A percentile compares a stretch with the other conserved stretches of the same genome.
These are phyloP conservation scores for Lodderomyces beijingensis DNA, from an alignment of 1,139 yeast species.

Conservation along the genomic window DNA sequence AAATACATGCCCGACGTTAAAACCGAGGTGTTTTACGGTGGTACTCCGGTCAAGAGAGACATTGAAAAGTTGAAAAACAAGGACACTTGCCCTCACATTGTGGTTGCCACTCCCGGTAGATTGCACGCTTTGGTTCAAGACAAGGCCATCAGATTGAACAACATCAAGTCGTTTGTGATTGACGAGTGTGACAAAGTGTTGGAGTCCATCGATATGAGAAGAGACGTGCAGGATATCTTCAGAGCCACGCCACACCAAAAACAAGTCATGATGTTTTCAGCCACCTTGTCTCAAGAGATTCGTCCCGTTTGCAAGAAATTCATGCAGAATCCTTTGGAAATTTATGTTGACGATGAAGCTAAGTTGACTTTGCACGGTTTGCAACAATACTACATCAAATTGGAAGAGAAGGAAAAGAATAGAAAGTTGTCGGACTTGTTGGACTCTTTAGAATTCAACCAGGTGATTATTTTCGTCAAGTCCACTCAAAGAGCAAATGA, in stretches of 20 bases:
- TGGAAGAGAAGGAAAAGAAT: constrained; percentile 90
- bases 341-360: constrained; percentile 96
- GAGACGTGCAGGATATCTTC: constrained; percentile 97
- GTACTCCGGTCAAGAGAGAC: constrained; percentile 84
- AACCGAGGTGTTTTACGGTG: constrained; percentile 97
- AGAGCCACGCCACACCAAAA: constrained; percentile 97
- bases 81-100: constrained; percentile 94
- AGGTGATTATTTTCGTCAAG: constrained; percentile 94
- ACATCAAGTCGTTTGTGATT: constrained; percentile 90
- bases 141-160: constrained; percentile 79
- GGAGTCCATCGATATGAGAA: constrained; percentile 91
- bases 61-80: constrained; percentile 84
- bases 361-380: constrained; percentile 96
- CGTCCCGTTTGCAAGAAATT: constrained; percentile 97
- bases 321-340: constrained; percentile 97
- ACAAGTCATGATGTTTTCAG: constrained; percentile 99
- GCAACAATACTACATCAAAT: constrained; percentile 91
- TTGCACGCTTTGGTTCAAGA: constrained; percentile 91
- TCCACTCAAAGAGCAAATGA: constrained; percentile 91
- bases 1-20: constrained; percentile 97
- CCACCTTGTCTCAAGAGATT: constrained; percentile 90
- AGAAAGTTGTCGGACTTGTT: constrained; percentile 87
- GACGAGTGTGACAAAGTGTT: constrained; percentile 99
- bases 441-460: constrained; percentile 95
- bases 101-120: constrained; percentile 98